Percentiles rank a stretch among this genome's conserved stretches.
Evolutionary conservation across 495 filamentous ascomycete species (phyloP).

Genomic region (Neurospora cerealis): DNA sequence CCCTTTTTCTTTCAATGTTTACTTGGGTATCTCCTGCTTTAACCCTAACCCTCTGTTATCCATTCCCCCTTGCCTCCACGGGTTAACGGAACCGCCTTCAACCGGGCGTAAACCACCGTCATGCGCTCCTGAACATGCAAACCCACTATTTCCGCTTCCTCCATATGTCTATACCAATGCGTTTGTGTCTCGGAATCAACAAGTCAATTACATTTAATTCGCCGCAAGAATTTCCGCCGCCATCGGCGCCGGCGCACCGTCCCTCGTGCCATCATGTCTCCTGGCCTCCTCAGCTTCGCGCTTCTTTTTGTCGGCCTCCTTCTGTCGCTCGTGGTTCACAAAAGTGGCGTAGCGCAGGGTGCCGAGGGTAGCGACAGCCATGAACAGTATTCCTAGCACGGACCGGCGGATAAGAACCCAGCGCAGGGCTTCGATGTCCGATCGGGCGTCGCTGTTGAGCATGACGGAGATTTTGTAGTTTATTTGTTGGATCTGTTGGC

Average conservation of each 20-base stretch:
- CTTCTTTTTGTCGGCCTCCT: slow-evolving; percentile 24
- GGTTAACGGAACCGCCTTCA: background rate
- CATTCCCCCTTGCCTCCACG: background rate
- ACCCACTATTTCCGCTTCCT: background rate
- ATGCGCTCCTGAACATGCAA: background rate
- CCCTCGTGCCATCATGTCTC: slow-evolving; percentile 26
- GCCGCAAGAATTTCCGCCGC: slow-evolving; percentile 39
- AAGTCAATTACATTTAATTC: slow-evolving; percentile 15
- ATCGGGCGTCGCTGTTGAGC: slow-evolving; percentile 76
- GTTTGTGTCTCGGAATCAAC: background rate
- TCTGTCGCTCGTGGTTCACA: slow-evolving; percentile 31
- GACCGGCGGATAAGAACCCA: slow-evolving; percentile 87
- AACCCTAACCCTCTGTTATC: background rate
- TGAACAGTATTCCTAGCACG: slow-evolving; percentile 64
- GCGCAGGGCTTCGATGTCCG: slow-evolving; percentile 79
- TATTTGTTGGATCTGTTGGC: slow-evolving; percentile 67
- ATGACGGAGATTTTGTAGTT: slow-evolving; percentile 88
- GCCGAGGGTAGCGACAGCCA: slow-evolving; percentile 38
- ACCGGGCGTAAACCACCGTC: background rate
- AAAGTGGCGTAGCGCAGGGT: slow-evolving; percentile 40
- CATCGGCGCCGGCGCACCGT: slow-evolving; percentile 26
- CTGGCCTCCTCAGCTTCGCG: slow-evolving; percentile 23
- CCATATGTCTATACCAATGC: background rate
- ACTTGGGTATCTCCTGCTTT: background rate
- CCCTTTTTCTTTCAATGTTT: background rate